Evolutionary conservation across 2,329 filamentous ascomycete species (phyloP).

Genomic region (Cladosporium sp.): DNA sequence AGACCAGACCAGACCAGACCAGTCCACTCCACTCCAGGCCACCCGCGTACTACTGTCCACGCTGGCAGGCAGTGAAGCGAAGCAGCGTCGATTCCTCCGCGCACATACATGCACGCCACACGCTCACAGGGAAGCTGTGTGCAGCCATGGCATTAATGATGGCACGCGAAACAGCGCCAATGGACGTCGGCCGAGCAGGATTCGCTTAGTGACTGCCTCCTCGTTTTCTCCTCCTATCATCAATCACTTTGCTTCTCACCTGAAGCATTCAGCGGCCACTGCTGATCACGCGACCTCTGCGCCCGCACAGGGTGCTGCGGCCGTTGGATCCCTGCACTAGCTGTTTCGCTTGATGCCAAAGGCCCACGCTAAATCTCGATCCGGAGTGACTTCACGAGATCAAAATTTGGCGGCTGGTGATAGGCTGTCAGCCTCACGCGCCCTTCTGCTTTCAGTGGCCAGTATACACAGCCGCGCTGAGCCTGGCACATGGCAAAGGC

Average conservation of each 20-base stretch:
- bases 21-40: background rate
- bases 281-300: constrained; percentile 6
- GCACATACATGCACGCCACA: background rate
- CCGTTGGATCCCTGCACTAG: constrained; percentile 8
- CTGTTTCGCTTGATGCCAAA: constrained; percentile 1
- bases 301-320: background rate
- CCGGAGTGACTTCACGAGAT: background rate
- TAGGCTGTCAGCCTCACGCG: background rate
- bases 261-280: background rate
- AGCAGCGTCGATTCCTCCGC: constrained; percentile 1
- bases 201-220: constrained; percentile 1
- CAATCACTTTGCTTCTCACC: background rate
- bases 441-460: background rate
- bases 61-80: background rate
- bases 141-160: background rate
- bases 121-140: background rate
- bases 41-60: background rate
- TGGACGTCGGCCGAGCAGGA: background rate
- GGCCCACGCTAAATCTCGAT: background rate
- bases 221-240: constrained; percentile 1
- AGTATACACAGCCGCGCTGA: background rate
- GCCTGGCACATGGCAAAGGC: background rate
- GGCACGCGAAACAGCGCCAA: background rate
- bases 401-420: background rate
- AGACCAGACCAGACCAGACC: too few relatives aligned